Base-by-base conservation (phyloP, 257 asterid genomes). In the Linderniella brevidens region DNA sequence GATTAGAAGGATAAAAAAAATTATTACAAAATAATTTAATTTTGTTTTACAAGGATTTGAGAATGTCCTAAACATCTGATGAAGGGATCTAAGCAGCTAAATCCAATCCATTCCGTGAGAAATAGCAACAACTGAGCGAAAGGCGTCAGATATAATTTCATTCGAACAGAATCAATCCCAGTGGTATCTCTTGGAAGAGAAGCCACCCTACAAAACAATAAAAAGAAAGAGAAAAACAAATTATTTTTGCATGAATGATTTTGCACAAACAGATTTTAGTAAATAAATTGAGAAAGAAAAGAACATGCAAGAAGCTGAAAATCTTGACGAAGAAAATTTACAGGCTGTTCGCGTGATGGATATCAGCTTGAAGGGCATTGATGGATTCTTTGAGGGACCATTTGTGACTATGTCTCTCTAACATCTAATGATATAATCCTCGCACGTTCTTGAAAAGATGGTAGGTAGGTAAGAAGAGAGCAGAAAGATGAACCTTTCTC, bases 341-440 rank as follows among this genome's bases (percentile, higher is more conserved):
- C 92, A 79, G 45, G 56, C 58, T 52, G 66, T 79, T 79, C 69
- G 92, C 92, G 68, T 79, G 80, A 55, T 66, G 77, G 62, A 79
- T 58, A 70, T 79, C 86, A 66, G 73, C 75, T 79, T 79, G 86
- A 51, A 76, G 69, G 58, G 74, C 61, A 52, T 79, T 73, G 66
- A 76, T 62, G 8, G 82, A 76, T 57, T 79, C 92, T 64, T 72
- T 68, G 36, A 73, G 57, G 39, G 82, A 73, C 68, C 70, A 59
- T 35, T 66, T 70, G 25, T 62, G 54, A 40, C 54, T 37, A 42
- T 58, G 66, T 46, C 65, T 59, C 64, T 61, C 70, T 76, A 61
- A 70, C 86, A 76, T 75, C 72, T 60, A 47, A 57, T n/a, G n/a
- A n/a, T 25, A 25, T 25, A 6, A 25, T 25, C 32, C 32, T 25